Base-by-base conservation (phyloP, 495 filamentous ascomycete genomes). In the Penicillium pulvis region DNA sequence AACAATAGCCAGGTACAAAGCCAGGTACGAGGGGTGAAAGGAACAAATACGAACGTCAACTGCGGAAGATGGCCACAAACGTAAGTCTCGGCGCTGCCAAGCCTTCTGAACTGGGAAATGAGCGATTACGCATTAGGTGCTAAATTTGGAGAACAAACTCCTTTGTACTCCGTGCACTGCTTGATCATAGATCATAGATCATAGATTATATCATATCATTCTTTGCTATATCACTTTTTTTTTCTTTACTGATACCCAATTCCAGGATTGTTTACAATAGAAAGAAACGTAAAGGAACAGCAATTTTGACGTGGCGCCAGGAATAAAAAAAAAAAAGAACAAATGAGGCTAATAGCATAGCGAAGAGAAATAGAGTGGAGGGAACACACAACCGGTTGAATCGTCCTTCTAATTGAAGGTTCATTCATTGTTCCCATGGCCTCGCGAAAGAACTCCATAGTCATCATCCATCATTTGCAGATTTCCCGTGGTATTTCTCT, bases 291-390 rank as follows among this genome's bases (percentile, higher is more conserved):
- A 60, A 61, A 63, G 42, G 61, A 58, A 66, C 57, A 58, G 63
- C 62, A 66, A 66, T 71, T 67, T 68, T 71, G 63, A 67, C 61
- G 62, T 67, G 68, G 72, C 72, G 72, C 72, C 72, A 68, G 66
- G 67, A 66, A 67, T 63, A 75, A 65, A 70, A 55, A 75, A 23
- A 23, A 23, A 66, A 69, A 47, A 75, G 52, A 67, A 66, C 59
- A 71, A 70, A 73, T 71, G 67, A 76, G 73, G 74, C 75, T 75
- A 76, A 77, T 71, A 71, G 65, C 74, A 76, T 74, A 69, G 71
- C 71, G 68, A 69, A 76, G 72, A 71, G 66, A 63, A 62, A 69
- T 70, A 71, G 65, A 66, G 71, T 65, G 69, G 70, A 69, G 67
- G 71, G 70, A 68, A 68, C 70, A 74, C 62, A 76, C 70, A 69